Base-by-base conservation (phyloP, 2,329 filamentous ascomycete species). In the Phialocephala subalpina region DNA sequence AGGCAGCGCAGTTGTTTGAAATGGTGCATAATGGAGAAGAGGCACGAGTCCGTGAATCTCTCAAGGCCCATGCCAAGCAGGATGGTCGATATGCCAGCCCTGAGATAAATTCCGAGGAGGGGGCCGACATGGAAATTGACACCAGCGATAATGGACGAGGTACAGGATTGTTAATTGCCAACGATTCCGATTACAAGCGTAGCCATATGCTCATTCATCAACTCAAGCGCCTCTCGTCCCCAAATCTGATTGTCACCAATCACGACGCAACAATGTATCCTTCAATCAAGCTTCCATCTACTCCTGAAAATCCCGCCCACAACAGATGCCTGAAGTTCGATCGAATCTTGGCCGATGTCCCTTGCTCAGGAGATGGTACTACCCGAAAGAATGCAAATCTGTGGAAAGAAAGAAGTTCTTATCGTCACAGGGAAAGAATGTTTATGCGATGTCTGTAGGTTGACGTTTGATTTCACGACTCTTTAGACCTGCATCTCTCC, bases 201-300 rank as follows among this genome's bases (percentile, higher is more conserved):
- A 93, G 93, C 63, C 96, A 98, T 80, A 96, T 99, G 92, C 82
- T 99, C 77, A 93, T 97, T 58, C 96, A 99, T 79, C 96, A 99
- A 80, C 92, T 98, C 74, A 99, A 99, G 85, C 92, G 96, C 68
- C 85, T 99, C 59, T 97, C 95, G 69, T 98, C 96, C 4, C 95
- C 96, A 2, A 99, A 99, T 78, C 84, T 99, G 72, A 91, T 99
- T 69, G 95, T 99, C 68, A 98, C 94, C 52, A 98, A 99, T 78
- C 95, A 99, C 81, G 96, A 99, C 79, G 96, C 96, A 47, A 97
- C 94, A 4, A 89, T 97, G 78, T 99, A 94, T 79, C 96, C 96
- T 2, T 94, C 94, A 0, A 93, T 99, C 75, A 93, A 91, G 76
- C 86, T 98, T n/a, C 90, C 90, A 22, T 80, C 89, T 14, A 82